Conservation (phyloP, 768 basidiomycete species). For the Coprinopsis cinerea region DNA sequence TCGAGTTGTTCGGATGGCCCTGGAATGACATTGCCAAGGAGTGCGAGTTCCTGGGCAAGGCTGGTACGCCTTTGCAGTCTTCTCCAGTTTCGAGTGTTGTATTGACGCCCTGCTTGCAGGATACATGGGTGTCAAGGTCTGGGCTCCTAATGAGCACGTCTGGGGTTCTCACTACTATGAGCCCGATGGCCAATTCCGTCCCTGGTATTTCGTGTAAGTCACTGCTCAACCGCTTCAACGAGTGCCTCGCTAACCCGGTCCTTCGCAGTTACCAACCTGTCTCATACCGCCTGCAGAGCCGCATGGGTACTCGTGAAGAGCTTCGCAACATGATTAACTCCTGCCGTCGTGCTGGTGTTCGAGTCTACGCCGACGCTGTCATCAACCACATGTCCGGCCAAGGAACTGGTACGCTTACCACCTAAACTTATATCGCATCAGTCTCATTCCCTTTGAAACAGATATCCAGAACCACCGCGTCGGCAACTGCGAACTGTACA, state of each 20-base stretch:
- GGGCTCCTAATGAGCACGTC: conserved; percentile 10
- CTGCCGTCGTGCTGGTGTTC: conserved; percentile 6
- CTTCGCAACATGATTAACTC: conserved; percentile 7
- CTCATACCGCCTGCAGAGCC: conserved; percentile 8
- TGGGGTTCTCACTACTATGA: conserved; percentile 12
- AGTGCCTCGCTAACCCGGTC: background rate
- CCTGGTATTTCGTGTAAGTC: conserved; percentile 9
- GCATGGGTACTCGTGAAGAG: conserved; percentile 7
- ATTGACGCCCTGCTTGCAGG: background rate
- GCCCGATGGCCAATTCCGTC: conserved; percentile 7
- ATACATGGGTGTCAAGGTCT: conserved; percentile 11
- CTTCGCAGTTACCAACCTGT: conserved; percentile 9
- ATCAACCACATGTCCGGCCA: conserved; percentile 11
- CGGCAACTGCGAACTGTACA: conserved; percentile 2
- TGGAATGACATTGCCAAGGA: conserved; percentile 9
- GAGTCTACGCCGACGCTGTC: conserved; percentile 10
- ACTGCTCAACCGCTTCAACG: background rate
- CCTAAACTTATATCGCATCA: no score
- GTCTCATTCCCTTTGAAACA: no score
- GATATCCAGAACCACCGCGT: conserved; percentile 10
- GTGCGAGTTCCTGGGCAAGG: conserved; percentile 10
- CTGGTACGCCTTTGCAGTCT: conserved; percentile 1
- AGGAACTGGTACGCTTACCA: conserved; percentile 11
- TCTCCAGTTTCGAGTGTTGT: background rate
- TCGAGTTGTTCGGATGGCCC: conserved; percentile 10